A percentile compares a stretch with the other conserved stretches of the same genome.
phyloP scores from a whole-genome alignment of 2,329 filamentous ascomycete species.

The Incumbomyces delicatus region DNA sequence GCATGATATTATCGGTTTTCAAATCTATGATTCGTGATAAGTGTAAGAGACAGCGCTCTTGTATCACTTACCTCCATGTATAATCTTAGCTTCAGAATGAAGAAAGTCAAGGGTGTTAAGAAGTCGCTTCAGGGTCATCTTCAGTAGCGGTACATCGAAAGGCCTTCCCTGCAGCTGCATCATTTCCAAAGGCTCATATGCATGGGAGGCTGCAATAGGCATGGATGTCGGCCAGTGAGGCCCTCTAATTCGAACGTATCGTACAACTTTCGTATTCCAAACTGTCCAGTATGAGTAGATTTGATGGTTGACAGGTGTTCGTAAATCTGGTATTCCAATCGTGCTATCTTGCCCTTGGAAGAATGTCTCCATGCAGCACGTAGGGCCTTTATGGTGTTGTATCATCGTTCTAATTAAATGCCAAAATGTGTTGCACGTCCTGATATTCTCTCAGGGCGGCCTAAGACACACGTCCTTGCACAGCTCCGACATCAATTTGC shows the following conservation, averaged over 20 bases:
- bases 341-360: too few relatives aligned
- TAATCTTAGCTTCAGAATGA: slow-evolving; percentile 23
- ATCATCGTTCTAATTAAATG: too few relatives aligned
- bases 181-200: slow-evolving; percentile 12
- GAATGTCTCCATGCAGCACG: too few relatives aligned
- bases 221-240: slow-evolving; percentile 25
- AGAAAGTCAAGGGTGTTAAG: slow-evolving; percentile 8
- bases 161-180: slow-evolving; percentile 1
- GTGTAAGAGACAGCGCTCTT: not conserved
- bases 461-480: too few relatives aligned
- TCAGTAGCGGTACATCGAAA: slow-evolving; percentile 1
- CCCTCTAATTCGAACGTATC: slow-evolving; percentile 22
- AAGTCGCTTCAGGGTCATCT: slow-evolving; percentile 4
- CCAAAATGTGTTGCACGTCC: too few relatives aligned
- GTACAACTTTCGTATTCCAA: too few relatives aligned
- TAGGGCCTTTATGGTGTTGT: too few relatives aligned
- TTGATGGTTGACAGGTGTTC: too few relatives aligned
- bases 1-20: slow-evolving; percentile 25
- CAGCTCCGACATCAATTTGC: too few relatives aligned
- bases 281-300: too few relatives aligned
- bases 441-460: too few relatives aligned
- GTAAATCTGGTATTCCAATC: too few relatives aligned
- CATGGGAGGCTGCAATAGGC: slow-evolving; percentile 27
- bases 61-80: slow-evolving; percentile 25
- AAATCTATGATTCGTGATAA: slow-evolving; percentile 21